Evolutionary conservation across 2,329 filamentous ascomycete genomes (phyloP).

Genomic region (Pseudogymnoascus sp.): DNA sequence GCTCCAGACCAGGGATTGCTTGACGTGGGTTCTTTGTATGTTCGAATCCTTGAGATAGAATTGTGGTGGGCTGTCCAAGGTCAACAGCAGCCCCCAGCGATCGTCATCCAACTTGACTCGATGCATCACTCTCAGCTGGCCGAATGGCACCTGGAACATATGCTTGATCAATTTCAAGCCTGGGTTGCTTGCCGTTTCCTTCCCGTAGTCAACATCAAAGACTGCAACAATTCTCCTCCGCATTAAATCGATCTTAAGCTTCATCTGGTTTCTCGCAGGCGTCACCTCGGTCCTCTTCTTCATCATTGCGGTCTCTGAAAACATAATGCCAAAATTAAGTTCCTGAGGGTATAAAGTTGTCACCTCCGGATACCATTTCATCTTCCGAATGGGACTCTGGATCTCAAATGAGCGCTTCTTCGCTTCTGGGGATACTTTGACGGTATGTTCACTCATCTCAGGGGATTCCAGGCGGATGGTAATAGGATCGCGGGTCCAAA

Average conservation of each 20-base stretch:
- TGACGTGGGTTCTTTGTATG: conserved; percentile 34
- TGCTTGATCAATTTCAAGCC: conserved; percentile 21
- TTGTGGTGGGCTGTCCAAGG: conserved; percentile 39
- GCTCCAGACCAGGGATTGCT: conserved; percentile 41
- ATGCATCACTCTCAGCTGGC: conserved; percentile 39
- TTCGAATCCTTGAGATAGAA: conserved; percentile 29
- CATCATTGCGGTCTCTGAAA: conserved; percentile 49
- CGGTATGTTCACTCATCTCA: conserved; percentile 13
- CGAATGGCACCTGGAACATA: conserved; percentile 32
- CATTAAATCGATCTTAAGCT: conserved; percentile 35
- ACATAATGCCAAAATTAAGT: conserved; percentile 57
- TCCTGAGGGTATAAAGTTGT: conserved; percentile 38
- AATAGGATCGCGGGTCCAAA: conserved; percentile 39
- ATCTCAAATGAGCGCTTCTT: conserved; percentile 15
- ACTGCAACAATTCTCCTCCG: conserved; percentile 34
- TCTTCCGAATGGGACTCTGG: conserved; percentile 28
- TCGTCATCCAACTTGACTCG: conserved; percentile 29
- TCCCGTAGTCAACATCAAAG: conserved; percentile 31
- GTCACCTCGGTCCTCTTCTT: conserved; percentile 42
- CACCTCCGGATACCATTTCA: conserved; percentile 27
- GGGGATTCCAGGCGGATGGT: conserved; percentile 17
- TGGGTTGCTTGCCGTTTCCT: conserved; percentile 14
- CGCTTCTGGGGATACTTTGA: conserved; percentile 9
- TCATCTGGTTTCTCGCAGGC: conserved; percentile 21
- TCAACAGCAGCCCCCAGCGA: conserved; percentile 38